Base-by-base conservation (phyloP, 2,329 filamentous ascomycete genomes). In the Nemania sp. region DNA sequence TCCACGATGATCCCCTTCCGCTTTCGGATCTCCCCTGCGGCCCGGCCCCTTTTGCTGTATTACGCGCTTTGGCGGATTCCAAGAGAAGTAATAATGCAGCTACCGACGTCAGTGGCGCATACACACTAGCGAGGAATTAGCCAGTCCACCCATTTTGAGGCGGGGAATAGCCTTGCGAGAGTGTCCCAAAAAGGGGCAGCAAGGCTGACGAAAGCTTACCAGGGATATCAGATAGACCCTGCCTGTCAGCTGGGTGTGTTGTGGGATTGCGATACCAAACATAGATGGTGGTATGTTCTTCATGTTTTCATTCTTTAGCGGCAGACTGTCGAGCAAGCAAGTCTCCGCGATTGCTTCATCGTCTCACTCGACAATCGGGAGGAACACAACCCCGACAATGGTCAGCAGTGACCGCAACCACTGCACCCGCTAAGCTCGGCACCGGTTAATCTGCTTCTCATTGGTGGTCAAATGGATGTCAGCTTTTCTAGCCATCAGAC, bases 11-110 rank as follows among this genome's bases (percentile, higher is more conserved):
- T 62, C 57, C 55, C 60, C 60, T 64, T 56, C 42, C 57, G 49
- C 39, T 54, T 67, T 69, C 64, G 65, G 67, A 64, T 66, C 61
- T 55, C 57, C 55, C 53, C 57, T 45, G 54, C 66, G 68, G 67
- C 50, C 66, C 64, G 63, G 15, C 42, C 58, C 58, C 51, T 63
- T 48, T 55, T 2, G 39, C 46, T 46, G 51, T 35, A 60, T 60
- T 54, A 52, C 61, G 35, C 63, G 54, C 54, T 46, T 54, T 47
- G 42, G 17, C 17, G 53, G 50, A 20, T 47, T 40, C 51, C 37
- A 37, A 49, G 62, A 56, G 48, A 37, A 45, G 61, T 12, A 54
- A 20, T 15, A 18, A 47, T 53, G 45, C 34, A 53, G 45, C 47
- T 52, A 45, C 55, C 59, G 62, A 64, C 62, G 62, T 64, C 59